phyloP scores from a whole-genome alignment of 73 alveolate species.

The Paramecium sonneborni region DNA sequence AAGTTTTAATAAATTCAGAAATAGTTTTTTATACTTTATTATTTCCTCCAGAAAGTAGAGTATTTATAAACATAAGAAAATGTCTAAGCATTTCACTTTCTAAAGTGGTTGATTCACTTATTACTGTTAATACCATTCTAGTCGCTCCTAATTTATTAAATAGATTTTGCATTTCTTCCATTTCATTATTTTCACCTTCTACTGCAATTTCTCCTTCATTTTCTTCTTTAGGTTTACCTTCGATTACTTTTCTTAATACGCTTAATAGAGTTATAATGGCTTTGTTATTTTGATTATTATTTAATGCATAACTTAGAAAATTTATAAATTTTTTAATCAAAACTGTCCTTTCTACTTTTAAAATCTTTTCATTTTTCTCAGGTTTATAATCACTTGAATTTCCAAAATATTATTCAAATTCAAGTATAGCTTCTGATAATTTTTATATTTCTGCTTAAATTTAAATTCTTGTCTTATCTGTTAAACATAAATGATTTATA shows the following conservation, averaged over 20 bases:
- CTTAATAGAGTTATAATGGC: constrained; percentile 16
- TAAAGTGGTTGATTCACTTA: constrained; percentile 60
- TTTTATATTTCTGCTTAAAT: constrained; percentile 29
- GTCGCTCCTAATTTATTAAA: constrained; percentile 69
- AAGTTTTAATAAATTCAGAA: constrained; percentile 61
- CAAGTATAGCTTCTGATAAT: constrained; percentile 44
- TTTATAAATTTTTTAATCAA: constrained; percentile 51
- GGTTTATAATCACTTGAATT: background rate
- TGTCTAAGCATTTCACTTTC: constrained; percentile 63
- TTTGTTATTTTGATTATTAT: constrained; percentile 40
- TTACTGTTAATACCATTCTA: constrained; percentile 59
- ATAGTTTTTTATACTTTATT: constrained; percentile 65
- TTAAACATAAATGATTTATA: background rate
- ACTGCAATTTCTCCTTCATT: constrained; percentile 30
- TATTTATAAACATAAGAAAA: constrained; percentile 46
- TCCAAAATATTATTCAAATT: constrained; percentile 32
- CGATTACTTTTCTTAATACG: constrained; percentile 56
- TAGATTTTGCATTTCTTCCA: constrained; percentile 58
- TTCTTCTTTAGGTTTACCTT: constrained; percentile 23
- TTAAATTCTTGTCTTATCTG: background rate
- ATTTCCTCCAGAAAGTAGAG: constrained; percentile 69
- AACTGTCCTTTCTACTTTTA: constrained; percentile 16
- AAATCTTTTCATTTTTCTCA: background rate
- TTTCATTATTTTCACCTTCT: constrained; percentile 38
- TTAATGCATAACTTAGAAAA: constrained; percentile 51